Percentiles rank a stretch among this genome's conserved stretches.
Evolutionary conservation across 345 rosid genomes (phyloP).

Genomic region (Brassica incana): DNA sequence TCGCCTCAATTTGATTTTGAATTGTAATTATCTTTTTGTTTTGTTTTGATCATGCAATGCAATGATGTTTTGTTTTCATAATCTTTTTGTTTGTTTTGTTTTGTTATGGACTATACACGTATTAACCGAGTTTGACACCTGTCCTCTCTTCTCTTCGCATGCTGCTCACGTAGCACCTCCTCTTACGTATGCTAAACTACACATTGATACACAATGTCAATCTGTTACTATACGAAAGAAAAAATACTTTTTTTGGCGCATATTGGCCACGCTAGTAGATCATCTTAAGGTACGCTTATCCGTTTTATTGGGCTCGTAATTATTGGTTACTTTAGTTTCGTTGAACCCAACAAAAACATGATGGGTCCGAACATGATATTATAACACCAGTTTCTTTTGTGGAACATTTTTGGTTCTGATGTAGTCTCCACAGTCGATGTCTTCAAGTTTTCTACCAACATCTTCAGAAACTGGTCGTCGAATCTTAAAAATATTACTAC

Average conservation of each 20-base stretch:
- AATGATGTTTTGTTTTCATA: background rate
- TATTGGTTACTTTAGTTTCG: background rate
- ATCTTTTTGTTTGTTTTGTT: too few relatives aligned
- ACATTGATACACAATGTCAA: background rate
- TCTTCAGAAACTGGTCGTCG: background rate
- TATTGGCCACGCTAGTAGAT: background rate
- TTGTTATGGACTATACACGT: conserved; percentile 14
- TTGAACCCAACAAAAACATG: background rate
- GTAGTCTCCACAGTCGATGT: background rate
- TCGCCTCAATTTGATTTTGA: conserved; percentile 25
- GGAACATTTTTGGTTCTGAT: background rate
- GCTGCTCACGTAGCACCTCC: conserved; percentile 39
- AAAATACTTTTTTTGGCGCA: background rate
- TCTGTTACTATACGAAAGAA: background rate
- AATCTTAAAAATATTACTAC: background rate
- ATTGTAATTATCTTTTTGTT: conserved; percentile 4
- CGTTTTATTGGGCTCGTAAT: background rate
- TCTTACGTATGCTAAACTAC: conserved; percentile 11
- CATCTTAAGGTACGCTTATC: background rate
- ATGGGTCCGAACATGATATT: background rate
- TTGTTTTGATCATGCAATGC: conserved; percentile 7
- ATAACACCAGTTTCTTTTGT: background rate
- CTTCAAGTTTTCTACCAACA: background rate
- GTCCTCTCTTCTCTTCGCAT: conserved; percentile 35
- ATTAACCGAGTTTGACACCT: conserved; percentile 32